Evolutionary conservation across 495 filamentous ascomycete genomes (phyloP).

Genomic region (Pseudoneurospora amorphoporcata): DNA sequence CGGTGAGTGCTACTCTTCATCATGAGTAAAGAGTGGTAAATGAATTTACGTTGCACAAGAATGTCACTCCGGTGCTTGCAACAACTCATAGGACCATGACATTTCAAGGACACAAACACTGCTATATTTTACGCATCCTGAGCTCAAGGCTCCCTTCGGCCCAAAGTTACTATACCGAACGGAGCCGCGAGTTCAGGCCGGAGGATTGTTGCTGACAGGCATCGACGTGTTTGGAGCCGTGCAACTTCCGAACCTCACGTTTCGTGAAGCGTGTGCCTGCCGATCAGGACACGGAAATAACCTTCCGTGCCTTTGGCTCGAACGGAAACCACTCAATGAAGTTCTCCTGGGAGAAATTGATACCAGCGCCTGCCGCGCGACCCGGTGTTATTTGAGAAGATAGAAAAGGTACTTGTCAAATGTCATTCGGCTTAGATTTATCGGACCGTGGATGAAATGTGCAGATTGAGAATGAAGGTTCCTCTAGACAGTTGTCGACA

Average conservation of each 20-base stretch:
- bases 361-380: not conserved
- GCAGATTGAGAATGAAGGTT: not conserved
- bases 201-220: not conserved
- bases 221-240: not conserved
- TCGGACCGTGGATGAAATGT: not conserved
- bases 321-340: not conserved
- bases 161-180: not conserved
- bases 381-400: not conserved
- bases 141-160: not conserved
- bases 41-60: not conserved
- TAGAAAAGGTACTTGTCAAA: not conserved
- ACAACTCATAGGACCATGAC: not conserved
- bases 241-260: not conserved
- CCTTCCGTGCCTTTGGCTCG: not conserved
- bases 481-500: not conserved
- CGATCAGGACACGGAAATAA: not conserved
- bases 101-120: not conserved
- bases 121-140: not conserved
- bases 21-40: not conserved
- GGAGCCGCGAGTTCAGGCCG: not conserved
- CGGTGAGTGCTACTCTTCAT: not conserved
- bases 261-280: not conserved
- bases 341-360: not conserved
- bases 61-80: not conserved
- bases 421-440: not conserved